These are phyloP conservation scores for Baorangia bicolor DNA, from an alignment of 768 basidiomycete species.

Conservation along the genomic window DNA sequence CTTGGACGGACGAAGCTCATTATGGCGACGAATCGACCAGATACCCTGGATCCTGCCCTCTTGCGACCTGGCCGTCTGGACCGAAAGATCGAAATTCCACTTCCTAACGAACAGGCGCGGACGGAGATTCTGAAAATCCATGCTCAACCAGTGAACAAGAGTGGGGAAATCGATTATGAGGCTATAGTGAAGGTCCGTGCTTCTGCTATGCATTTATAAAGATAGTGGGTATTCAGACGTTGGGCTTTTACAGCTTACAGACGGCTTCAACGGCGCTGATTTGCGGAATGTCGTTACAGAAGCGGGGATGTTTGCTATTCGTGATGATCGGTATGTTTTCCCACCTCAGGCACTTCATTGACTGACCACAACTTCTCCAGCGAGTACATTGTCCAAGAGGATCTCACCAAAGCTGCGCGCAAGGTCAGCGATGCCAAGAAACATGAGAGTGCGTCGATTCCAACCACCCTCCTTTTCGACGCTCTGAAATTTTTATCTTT, in stretches of 20 bases:
- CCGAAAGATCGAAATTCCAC: conserved; percentile 95
- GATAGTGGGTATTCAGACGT: neutral
- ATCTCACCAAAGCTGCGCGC: conserved; percentile 92
- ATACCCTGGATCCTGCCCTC: conserved; percentile 95
- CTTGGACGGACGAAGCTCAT: conserved; percentile 94
- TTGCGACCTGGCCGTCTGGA: conserved; percentile 95
- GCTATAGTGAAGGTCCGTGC: conserved; percentile 86
- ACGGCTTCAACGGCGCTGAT: conserved; percentile 96
- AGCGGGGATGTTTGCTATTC: conserved; percentile 97
- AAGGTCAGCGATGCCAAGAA: conserved; percentile 98
- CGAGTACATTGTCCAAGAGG: conserved; percentile 91
- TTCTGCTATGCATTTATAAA: neutral
- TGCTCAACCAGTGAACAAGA: conserved; percentile 90
- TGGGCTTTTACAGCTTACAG: conserved; percentile 58
- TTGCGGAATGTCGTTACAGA: conserved; percentile 93
- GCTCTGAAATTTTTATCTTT: neutral
- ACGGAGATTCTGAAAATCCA: conserved; percentile 98
- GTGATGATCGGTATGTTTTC: conserved; percentile 79
- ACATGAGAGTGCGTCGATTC: conserved; percentile 77
- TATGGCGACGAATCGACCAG: conserved; percentile 99
- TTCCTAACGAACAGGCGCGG: conserved; percentile 96
- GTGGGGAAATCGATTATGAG: conserved; percentile 95
- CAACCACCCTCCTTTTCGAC: neutral
- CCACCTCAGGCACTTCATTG: neutral
- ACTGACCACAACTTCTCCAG: conserved; percentile 36